Base-by-base conservation (phyloP, 805 yeast genomes). In the Candida nemodendra region DNA sequence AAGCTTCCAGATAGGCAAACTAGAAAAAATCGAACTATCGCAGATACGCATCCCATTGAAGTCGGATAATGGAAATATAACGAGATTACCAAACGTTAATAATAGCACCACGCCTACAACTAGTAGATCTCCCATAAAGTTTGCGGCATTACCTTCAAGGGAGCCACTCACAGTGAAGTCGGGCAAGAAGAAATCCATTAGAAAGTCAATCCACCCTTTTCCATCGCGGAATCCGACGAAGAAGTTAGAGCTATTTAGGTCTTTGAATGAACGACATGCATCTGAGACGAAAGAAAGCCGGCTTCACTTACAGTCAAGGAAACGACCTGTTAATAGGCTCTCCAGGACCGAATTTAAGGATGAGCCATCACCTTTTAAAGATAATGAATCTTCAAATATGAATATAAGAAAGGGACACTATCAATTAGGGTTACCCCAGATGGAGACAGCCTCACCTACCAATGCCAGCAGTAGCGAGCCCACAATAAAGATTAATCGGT, bases 131-230 rank as follows among this genome's bases (percentile, higher is more conserved):
- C 62, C 65, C 4, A 53, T 61, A 8, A 57, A 57, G 30, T 62
- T 61, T 47, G 58, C 58, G 7, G 56, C 57, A 31, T 42, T 62
- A 30, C 66, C 66, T 2, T 51, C 57, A 9, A 51, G 62, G 28
- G 61, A 57, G 16, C 65, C 65, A 3, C 22, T 61, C 18, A 51
- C 53, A 4, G 50, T 56, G n/a, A 56, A 50, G 30, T 44, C 62
- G 2, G 40, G 43, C 4, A 51, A 47, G 14, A 53, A 52, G 34
- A 59, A 56, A 31, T 54, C 62, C 3, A 28, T 46, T 2, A 36
- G 58, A 25, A 50, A 42, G 32, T 48, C 59, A 9, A 23, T 40
- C 15, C 47, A 41, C 32, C 44, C 32, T 17, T 17, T 27, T 14
- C 35, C n/a, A n/a, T 16, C 22, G 18, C 17, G 17, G 23, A 23